Evolutionary conservation across 2,329 filamentous ascomycete genomes (phyloP).

Genomic region (Apiospora aurea): DNA sequence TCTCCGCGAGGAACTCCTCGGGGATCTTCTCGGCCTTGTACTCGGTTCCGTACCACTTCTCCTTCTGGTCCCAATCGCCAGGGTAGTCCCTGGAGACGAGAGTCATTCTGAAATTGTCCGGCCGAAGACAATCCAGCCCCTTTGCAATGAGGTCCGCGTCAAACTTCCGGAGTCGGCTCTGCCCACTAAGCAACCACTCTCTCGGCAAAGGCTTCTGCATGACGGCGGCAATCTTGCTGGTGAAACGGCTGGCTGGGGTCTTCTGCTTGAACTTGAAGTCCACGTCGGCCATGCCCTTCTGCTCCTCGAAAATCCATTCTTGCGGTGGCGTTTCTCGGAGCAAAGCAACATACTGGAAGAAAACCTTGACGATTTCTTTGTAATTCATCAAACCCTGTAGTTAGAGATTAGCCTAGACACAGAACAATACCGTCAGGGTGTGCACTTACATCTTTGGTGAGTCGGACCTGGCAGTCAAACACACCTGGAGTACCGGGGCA

Average conservation of each 20-base stretch:
- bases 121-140: slow-evolving; percentile 75
- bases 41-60: slow-evolving; percentile 98
- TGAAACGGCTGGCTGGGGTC: slow-evolving; percentile 82
- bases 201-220: slow-evolving; percentile 63
- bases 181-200: slow-evolving; percentile 86
- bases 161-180: slow-evolving; percentile 79
- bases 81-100: slow-evolving; percentile 85
- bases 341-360: slow-evolving; percentile 92
- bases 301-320: slow-evolving; percentile 93
- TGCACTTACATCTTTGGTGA: slow-evolving; percentile 77
- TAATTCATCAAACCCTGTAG: slow-evolving; percentile 75
- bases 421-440: slow-evolving; percentile 43
- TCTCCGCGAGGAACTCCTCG: slow-evolving; percentile 76
- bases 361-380: slow-evolving; percentile 78
- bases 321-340: slow-evolving; percentile 81
- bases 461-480: slow-evolving; percentile 78
- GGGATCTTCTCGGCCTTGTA: slow-evolving; percentile 86
- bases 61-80: slow-evolving; percentile 83
- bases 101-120: slow-evolving; percentile 88
- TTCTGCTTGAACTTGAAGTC: slow-evolving; percentile 97
- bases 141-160: slow-evolving; percentile 78
- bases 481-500: slow-evolving; percentile 80
- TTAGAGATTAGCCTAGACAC: slow-evolving; percentile 28
- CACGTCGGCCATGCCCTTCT: slow-evolving; percentile 79
- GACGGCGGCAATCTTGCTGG: not conserved